Conservation (phyloP, 2,329 filamentous ascomycete species). For the Paecilomyces sp. region DNA sequence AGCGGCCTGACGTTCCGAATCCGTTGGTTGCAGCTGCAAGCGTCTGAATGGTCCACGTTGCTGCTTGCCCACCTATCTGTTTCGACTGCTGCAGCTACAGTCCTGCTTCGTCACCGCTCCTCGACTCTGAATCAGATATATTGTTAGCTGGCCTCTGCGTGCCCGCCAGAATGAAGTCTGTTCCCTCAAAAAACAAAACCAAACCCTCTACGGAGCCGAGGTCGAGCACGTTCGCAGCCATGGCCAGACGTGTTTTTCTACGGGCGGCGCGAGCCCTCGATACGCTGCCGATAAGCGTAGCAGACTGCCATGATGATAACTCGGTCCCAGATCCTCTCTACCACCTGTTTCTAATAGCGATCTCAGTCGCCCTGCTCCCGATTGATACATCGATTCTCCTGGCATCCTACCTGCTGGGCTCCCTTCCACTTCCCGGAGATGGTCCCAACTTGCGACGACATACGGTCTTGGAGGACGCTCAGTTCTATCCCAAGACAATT, state of each 20-base stretch:
- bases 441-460: constrained; percentile 13
- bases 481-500: constrained; percentile 47
- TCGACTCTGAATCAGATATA: background rate
- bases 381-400: constrained; percentile 41
- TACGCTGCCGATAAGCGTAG: background rate
- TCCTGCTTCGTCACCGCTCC: background rate
- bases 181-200: background rate
- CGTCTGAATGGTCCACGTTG: background rate
- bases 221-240: background rate
- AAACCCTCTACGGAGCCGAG: background rate
- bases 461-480: constrained; percentile 20
- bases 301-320: background rate
- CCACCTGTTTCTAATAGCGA: constrained; percentile 17
- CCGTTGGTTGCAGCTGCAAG: background rate
- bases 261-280: background rate
- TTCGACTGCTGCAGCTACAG: background rate
- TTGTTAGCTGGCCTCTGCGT: background rate
- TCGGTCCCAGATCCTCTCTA: background rate
- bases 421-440: constrained; percentile 20
- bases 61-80: background rate
- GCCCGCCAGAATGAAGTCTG: background rate
- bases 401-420: constrained; percentile 23
- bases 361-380: constrained; percentile 36
- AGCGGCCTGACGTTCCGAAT: background rate
- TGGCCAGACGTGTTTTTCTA: background rate